Base-by-base conservation (phyloP, 2,329 filamentous ascomycete species). In the Pestalotiopsis sp. region DNA sequence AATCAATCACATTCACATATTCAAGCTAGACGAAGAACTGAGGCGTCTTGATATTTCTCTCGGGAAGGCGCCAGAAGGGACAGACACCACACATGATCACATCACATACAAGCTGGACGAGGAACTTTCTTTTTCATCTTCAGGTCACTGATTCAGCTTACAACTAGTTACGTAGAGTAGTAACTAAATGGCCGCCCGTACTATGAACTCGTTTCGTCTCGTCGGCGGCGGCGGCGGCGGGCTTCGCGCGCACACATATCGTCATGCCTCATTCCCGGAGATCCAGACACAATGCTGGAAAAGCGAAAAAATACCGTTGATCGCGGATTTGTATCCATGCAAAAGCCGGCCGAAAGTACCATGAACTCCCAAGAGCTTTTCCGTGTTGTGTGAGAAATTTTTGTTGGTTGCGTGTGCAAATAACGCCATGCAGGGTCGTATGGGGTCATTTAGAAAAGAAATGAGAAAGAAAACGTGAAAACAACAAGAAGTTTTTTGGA, bases 311-410 rank as follows among this genome's bases (percentile, higher is more conserved):
- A 36, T 20, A 64, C 62, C 41, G 23, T 38, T 27, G 31, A 39
- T 23, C 23, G 20, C 12, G 27, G 52, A 23, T 25, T 25, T 31
- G 41, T 66, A 66, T 66, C 64, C 64, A 57, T 66, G 64, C 64
- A 66, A 56, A 64, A 66, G 64, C 64, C 64, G 58, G 61, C 61
- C 52, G 62, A 64, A 49, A 27, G 27, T 36, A 62, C 59, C 64
- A 45, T 36, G 41, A 66, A 66, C 64, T 56, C 64, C 62, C 64
- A 58, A 66, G 64, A 57, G 64, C 64, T 66, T 66, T 66, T 66
- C 23, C 52, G 31, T 36, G 31, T 36, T 23, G 64, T 57, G 17
- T 23, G 41, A 52, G 25, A 59, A 59, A 6, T 25, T 36, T 59
- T 62, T 62, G 45, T 45, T 45, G 39, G 61, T 36, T 36, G 31